Evolutionary conservation across 2,329 filamentous ascomycete genomes (phyloP).

Genomic region (Phaeophleospora eucalypticola): DNA sequence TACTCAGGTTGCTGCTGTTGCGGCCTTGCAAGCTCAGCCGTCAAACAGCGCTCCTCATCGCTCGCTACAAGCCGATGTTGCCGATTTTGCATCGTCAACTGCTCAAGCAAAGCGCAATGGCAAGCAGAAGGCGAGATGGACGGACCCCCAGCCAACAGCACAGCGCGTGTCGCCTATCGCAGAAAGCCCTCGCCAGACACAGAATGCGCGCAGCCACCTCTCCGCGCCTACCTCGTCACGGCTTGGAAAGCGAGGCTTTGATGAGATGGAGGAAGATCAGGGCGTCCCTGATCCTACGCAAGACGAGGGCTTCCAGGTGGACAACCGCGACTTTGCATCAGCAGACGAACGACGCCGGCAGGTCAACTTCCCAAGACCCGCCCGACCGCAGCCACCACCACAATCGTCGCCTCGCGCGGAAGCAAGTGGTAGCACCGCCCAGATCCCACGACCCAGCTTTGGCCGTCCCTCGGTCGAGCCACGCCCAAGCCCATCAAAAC

Average conservation of each 20-base stretch:
- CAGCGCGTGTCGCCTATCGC: neutral
- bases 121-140: conserved; percentile 11
- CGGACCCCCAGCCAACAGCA: conserved; percentile 26
- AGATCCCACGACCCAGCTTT: neutral
- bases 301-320: conserved; percentile 45
- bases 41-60: neutral
- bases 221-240: neutral
- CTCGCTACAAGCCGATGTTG: neutral
- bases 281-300: conserved; percentile 26
- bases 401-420: too few relatives aligned
- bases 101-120: neutral
- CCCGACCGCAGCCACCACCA: neutral
- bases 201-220: conserved; percentile 5
- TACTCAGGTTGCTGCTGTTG: neutral
- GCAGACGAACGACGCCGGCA: conserved; percentile 36
- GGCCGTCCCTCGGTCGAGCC: conserved; percentile 3
- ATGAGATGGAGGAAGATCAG: conserved; percentile 29
- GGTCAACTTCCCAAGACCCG: conserved; percentile 23
- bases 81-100: neutral
- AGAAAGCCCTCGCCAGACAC: neutral
- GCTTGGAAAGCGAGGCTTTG: conserved; percentile 24
- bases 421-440: too few relatives aligned
- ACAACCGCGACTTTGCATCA: conserved; percentile 30
- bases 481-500: conserved; percentile 16
- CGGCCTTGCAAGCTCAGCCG: neutral